Percentiles rank a stretch among this genome's conserved stretches.
Conservation (phyloP, 306 rosid species). For the Malus domestica region DNA sequence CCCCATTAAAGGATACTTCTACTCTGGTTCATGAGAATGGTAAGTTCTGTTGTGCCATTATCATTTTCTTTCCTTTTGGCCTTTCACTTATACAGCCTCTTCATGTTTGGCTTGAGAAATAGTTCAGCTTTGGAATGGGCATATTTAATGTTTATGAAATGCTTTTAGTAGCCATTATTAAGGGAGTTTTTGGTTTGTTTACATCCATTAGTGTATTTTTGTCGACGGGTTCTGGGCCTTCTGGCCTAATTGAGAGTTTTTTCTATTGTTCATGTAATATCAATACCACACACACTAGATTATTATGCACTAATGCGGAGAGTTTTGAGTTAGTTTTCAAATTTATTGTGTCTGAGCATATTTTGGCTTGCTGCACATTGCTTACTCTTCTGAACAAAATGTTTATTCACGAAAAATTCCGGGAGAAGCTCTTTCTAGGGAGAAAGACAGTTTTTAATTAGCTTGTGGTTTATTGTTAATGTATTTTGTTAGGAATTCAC, state of each 20-base stretch:
- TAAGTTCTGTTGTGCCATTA: conserved; percentile 16
- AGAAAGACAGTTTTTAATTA: conserved; percentile 18
- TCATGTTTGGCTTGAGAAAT: neutral
- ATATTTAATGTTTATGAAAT: neutral
- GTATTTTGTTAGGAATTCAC: neutral
- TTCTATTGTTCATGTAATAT: neutral
- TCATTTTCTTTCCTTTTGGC: neutral
- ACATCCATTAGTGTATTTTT: neutral
- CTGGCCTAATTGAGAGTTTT: neutral
- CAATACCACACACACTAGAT: neutral
- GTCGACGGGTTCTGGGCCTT: neutral
- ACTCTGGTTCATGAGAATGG: conserved; percentile 52
- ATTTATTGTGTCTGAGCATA: neutral
- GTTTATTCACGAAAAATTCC: conserved; percentile 30
- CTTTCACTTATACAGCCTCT: neutral
- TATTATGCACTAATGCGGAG: neutral
- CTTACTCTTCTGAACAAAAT: conserved; percentile 5
- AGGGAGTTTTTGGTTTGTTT: neutral
- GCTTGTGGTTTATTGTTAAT: neutral
- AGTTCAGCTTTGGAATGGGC: neutral
- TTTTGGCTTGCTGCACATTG: neutral
- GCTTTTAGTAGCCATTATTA: neutral
- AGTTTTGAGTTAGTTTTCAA: neutral
- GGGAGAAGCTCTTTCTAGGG: conserved; percentile 34
- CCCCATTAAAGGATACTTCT: conserved; percentile 40